Conservation (phyloP, 768 basidiomycete genomes). For the Termitomyces sp. region DNA sequence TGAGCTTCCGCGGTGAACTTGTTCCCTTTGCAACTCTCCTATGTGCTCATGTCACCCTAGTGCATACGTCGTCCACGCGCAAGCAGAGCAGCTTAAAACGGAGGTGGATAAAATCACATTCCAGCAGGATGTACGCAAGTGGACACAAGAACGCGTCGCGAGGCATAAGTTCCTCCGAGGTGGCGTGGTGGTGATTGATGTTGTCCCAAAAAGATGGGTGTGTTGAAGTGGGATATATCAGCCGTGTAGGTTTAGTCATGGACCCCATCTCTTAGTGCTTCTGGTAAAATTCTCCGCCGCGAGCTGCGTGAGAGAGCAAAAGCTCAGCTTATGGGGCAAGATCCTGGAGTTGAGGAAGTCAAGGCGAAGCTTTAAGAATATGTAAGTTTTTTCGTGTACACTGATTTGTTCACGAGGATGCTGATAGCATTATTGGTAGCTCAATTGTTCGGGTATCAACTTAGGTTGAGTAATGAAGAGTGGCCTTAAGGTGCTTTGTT, state of each 20-base stretch:
- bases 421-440: neutral
- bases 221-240: no score
- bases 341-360: conserved; percentile 32
- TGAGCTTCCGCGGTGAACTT: conserved; percentile 69
- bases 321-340: conserved; percentile 44
- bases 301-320: conserved; percentile 71
- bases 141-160: conserved; percentile 70
- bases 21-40: neutral
- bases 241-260: neutral
- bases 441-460: neutral
- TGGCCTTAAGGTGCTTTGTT: no score
- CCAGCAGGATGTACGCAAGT: conserved; percentile 50
- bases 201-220: conserved; percentile 66
- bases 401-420: neutral
- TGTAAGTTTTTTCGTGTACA: no score
- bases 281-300: conserved; percentile 85
- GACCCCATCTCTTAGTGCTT: conserved; percentile 45
- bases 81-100: conserved; percentile 32
- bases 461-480: neutral
- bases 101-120: conserved; percentile 42
- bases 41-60: no score
- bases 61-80: conserved; percentile 61
- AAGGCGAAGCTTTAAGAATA: conserved; percentile 32
- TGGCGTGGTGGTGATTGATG: conserved; percentile 64
- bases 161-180: conserved; percentile 77